Conservation (phyloP, 2,329 filamentous ascomycete species). For the Penicillium sp. region DNA sequence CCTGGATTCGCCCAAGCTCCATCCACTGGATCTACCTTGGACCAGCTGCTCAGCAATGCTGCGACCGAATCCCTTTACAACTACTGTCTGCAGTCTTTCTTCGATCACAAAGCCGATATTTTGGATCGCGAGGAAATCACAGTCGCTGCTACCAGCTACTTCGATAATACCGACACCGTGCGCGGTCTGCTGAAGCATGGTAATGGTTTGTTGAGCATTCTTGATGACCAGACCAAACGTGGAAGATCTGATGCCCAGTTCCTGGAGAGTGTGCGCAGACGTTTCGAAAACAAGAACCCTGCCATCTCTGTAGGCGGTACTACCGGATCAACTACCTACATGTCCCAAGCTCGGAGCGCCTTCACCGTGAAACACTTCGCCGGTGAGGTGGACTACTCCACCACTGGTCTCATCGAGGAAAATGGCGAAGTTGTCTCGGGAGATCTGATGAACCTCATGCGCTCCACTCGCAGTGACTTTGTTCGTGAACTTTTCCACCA, state of each 20-base stretch:
- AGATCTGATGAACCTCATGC: slow-evolving; percentile 92
- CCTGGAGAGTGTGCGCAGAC: slow-evolving; percentile 84
- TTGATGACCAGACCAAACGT: slow-evolving; percentile 92
- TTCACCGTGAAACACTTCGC: slow-evolving; percentile 96
- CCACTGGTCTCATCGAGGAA: slow-evolving; percentile 85
- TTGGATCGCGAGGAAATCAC: slow-evolving; percentile 91
- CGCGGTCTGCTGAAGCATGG: slow-evolving; percentile 87
- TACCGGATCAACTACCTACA: slow-evolving; percentile 82
- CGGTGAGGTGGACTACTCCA: slow-evolving; percentile 91
- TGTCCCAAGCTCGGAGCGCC: slow-evolving; percentile 72
- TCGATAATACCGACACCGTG: slow-evolving; percentile 94
- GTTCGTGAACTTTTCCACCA: slow-evolving; percentile 92
- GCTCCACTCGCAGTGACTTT: slow-evolving; percentile 83
- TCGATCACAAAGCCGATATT: slow-evolving; percentile 89
- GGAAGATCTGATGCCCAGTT: slow-evolving; percentile 88
- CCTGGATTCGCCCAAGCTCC: slow-evolving; percentile 87
- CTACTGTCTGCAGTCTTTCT: slow-evolving; percentile 91
- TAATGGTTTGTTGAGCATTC: slow-evolving; percentile 88
- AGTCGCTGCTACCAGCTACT: slow-evolving; percentile 91
- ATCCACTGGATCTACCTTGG: slow-evolving; percentile 80
- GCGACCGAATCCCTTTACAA: slow-evolving; percentile 92
- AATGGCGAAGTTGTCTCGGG: slow-evolving; percentile 96
- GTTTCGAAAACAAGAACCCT: slow-evolving; percentile 92
- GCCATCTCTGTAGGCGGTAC: slow-evolving; percentile 78
- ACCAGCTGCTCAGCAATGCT: slow-evolving; percentile 93